These are phyloP conservation scores for Pistacia vera DNA, from an alignment of 345 rosid genomes.

Conservation along the genomic window DNA sequence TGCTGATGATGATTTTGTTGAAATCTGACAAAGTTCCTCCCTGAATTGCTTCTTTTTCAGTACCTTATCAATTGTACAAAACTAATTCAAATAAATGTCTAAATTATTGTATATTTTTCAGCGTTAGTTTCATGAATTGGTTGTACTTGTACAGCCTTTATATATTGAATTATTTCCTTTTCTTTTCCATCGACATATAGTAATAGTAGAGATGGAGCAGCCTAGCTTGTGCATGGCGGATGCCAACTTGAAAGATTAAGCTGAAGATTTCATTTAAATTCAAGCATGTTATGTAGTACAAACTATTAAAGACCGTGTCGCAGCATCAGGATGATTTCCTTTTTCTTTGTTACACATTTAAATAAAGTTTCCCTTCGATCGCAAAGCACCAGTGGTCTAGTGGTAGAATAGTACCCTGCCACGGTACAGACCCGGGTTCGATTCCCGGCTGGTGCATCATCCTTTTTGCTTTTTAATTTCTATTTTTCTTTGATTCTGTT, in stretches of 20 bases:
- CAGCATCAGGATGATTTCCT: too few species aligned
- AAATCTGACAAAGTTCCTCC: slow-evolving; percentile 30
- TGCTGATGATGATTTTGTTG: slow-evolving; percentile 35
- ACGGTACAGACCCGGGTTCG: slow-evolving; percentile 59
- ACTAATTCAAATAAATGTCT: slow-evolving; percentile 1
- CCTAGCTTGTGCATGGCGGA: too few species aligned
- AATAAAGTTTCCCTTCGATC: too few species aligned
- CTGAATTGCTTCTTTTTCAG: neutral
- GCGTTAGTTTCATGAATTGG: neutral
- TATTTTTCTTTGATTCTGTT: neutral
- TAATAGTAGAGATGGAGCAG: neutral
- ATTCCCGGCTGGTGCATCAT: slow-evolving; percentile 48
- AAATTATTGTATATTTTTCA: neutral
- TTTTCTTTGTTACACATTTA: too few species aligned
- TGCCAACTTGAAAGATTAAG: neutral
- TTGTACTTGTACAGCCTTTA: neutral
- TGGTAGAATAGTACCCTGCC: slow-evolving; percentile 63
- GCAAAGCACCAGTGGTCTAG: slow-evolving; percentile 52
- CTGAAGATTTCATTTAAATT: neutral
- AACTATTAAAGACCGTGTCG: too few species aligned
- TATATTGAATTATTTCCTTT: neutral
- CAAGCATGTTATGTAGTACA: too few species aligned
- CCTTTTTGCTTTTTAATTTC: neutral
- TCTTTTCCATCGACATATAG: neutral
- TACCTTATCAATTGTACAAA: slow-evolving; percentile 18